phyloP scores from a whole-genome alignment of 768 basidiomycete genomes.

The Psilocybe azurescens region DNA sequence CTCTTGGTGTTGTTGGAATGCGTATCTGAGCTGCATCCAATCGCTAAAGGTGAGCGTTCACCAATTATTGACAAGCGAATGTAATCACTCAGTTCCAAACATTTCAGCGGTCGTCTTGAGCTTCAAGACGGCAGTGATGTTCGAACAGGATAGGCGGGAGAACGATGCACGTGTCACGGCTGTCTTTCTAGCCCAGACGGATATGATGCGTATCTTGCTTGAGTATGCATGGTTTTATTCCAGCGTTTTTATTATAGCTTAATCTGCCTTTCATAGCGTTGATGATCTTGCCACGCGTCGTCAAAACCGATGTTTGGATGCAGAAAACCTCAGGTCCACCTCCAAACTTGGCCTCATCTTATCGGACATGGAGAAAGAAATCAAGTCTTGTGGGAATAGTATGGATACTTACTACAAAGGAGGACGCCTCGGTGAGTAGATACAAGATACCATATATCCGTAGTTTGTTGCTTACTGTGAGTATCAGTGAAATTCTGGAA shows the following conservation, averaged over 20 bases:
- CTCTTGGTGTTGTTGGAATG: constrained; percentile 21
- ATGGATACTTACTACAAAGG: constrained; percentile 30
- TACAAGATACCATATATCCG: no score
- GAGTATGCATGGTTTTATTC: constrained; percentile 10
- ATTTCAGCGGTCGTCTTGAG: constrained; percentile 15
- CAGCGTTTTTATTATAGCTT: background rate
- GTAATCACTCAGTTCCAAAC: background rate
- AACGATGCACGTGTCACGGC: constrained; percentile 21
- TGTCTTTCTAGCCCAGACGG: constrained; percentile 21
- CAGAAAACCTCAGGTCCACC: constrained; percentile 5
- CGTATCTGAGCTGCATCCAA: constrained; percentile 22
- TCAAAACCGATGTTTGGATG: background rate
- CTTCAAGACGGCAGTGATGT: constrained; percentile 21
- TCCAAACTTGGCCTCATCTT: constrained; percentile 13
- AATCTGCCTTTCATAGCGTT: background rate
- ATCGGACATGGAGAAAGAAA: constrained; percentile 14
- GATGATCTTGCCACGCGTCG: constrained; percentile 7
- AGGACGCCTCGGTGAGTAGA: constrained; percentile 20
- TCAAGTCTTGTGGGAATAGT: constrained; percentile 26
- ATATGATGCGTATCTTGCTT: constrained; percentile 26
- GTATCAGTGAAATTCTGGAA: constrained; percentile 25
- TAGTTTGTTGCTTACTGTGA: background rate
- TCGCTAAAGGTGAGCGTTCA: constrained; percentile 20
- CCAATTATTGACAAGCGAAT: no score
- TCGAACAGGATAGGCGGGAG: constrained; percentile 22